A percentile compares a stretch with the other conserved stretches of the same genome.
phyloP scores from a whole-genome alignment of 1,284 basidiomycete genomes.

The Heterobasidion occidentale region DNA sequence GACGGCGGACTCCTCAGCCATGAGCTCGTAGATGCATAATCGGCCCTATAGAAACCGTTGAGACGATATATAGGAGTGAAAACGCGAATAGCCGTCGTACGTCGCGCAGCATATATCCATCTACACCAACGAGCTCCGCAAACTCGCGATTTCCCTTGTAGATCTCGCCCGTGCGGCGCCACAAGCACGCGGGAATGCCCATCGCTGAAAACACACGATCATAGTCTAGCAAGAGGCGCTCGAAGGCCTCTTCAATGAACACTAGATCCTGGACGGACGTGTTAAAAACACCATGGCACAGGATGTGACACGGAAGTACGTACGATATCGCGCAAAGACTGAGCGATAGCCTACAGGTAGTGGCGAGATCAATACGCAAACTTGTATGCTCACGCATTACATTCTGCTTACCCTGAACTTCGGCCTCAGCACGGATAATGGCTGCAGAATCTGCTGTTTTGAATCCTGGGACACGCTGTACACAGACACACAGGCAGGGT shows the following conservation, averaged over 20 bases:
- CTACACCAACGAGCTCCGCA: conserved; percentile 79
- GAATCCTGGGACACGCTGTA: conserved; percentile 83
- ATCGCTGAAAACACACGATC: conserved; percentile 94
- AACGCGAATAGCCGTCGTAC: conserved; percentile 30
- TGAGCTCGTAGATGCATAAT: conserved; percentile 94
- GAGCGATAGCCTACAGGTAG: conserved; percentile 69
- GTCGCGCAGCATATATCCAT: conserved; percentile 76
- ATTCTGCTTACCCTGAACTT: conserved; percentile 70
- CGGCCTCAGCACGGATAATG: conserved; percentile 84
- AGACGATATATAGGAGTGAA: conserved; percentile 11
- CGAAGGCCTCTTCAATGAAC: conserved; percentile 96
- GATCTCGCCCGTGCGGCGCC: conserved; percentile 96
- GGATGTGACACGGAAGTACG: conserved; percentile 14
- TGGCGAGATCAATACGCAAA: conserved; percentile 1
- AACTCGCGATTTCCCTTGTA: conserved; percentile 98
- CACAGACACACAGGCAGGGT: not conserved
- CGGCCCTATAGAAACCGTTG: conserved; percentile 48
- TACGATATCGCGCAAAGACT: conserved; percentile 82
- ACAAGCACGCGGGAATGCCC: conserved; percentile 95
- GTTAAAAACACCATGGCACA: conserved; percentile 7
- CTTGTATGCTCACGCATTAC: not conserved
- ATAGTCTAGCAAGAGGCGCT: conserved; percentile 91
- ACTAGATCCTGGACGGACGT: conserved; percentile 70
- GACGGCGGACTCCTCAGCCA: conserved; percentile 93
- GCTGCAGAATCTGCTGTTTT: conserved; percentile 84